Base-by-base conservation (phyloP, 2,329 filamentous ascomycete genomes). In the Colletotrichum coccodes region DNA sequence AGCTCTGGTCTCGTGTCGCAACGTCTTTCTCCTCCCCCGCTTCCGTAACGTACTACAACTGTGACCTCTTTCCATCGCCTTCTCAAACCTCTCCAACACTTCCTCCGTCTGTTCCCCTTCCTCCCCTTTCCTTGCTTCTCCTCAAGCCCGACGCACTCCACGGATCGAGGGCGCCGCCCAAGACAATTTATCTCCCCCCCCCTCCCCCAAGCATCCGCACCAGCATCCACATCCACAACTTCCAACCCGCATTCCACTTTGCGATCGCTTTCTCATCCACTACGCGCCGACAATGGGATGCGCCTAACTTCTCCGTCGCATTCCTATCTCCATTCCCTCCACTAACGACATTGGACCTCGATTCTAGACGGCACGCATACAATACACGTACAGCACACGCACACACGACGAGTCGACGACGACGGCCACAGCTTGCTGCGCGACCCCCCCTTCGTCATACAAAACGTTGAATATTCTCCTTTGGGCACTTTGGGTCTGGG, bases 201-300 rank as follows among this genome's bases (percentile, higher is more conserved):
- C 46, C 47, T 47, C 40, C 46, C 38, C 34, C 42, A 46, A 52
- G 30, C 49, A 34, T 52, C 46, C 64, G 28, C 28, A 42, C 30
- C 26, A 23, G 36, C 50, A 67, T 46, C 54, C 28, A 30, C 54
- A 40, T 28, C 58, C 54, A 53, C 40, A 38, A 32, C n/a, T 32
- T 52, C 30, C 53, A 52, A 23, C 56, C 49, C 49, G 46, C 50
- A 46, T 70, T 60, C 59, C 64, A 44, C 65, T 40, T 65, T 64
- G 68, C 60, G 64, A 64, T 57, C 64, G 52, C 34, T 60, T 21
- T 49, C 49, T 57, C 54, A 42, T 58, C 30, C 44, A 58, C 50
- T 64, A 40, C 64, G 59, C 57, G 47, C 74, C 73, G 72, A 78
- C 75, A 73, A 79, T 79, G 78, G 75, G 78, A 77, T 72, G 75